phyloP scores from a whole-genome alignment of 2,329 filamentous ascomycete species.

The Neofusicoccum sp. region DNA sequence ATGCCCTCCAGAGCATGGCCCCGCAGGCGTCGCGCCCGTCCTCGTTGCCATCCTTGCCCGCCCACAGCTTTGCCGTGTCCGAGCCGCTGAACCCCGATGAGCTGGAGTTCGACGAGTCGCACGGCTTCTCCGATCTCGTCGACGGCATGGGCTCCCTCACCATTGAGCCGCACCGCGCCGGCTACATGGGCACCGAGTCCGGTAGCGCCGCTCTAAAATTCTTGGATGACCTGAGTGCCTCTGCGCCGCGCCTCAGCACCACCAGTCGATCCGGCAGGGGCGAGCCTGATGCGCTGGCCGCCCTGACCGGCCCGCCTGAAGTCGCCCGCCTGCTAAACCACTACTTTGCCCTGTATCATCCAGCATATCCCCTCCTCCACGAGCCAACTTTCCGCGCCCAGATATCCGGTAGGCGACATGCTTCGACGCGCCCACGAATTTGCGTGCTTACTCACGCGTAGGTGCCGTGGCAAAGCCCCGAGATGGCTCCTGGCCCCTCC shows the following conservation, averaged over 20 bases:
- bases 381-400: constrained; percentile 52
- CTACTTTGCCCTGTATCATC: constrained; percentile 52
- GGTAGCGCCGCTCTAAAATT: constrained; percentile 48
- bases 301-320: neutral
- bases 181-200: constrained; percentile 51
- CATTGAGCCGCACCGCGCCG: constrained; percentile 34
- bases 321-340: constrained; percentile 35
- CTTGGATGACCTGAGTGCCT: neutral
- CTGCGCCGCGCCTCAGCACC: neutral
- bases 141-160: constrained; percentile 23
- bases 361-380: constrained; percentile 51
- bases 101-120: constrained; percentile 20
- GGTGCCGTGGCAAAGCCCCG: constrained; percentile 35
- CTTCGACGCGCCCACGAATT: constrained; percentile 28
- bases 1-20: neutral
- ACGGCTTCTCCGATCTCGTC: constrained; percentile 18
- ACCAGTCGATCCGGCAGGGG: neutral
- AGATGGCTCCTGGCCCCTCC: constrained; percentile 50
- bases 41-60: neutral
- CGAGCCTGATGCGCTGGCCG: neutral
- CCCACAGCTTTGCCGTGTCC: neutral
- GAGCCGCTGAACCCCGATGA: constrained; percentile 19
- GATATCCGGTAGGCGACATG: constrained; percentile 45
- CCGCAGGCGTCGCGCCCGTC: neutral
- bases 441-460: neutral